Base-by-base conservation (phyloP, 2,329 filamentous ascomycete species). In the Blumeriella jaapii region DNA sequence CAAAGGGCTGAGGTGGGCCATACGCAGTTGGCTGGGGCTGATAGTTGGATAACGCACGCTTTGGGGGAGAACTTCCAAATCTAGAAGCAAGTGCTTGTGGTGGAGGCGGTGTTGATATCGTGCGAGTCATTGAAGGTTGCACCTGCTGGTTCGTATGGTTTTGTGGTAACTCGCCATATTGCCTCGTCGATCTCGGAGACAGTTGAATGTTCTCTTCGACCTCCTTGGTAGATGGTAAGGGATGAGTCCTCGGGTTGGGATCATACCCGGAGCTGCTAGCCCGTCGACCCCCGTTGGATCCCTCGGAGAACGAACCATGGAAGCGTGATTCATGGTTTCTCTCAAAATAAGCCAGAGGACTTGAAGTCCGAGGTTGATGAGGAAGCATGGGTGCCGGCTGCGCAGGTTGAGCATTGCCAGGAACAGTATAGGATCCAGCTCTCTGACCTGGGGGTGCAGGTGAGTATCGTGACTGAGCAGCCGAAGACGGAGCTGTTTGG, bases 331-430 rank as follows among this genome's bases (percentile, higher is more conserved):
- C 50, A 40, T 47, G 46, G 24, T 33, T 48, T 32, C 65, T 62
- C 52, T 78, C 74, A 39, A 75, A 78, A 46, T 79, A 72, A 5
- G 74, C 74, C 39, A 79, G 55, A 1, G 75, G 75, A 44, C 75
- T 80, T 2, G 74, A 79, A 2, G 75, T 79, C 43, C 75, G 63
- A 6, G 75, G 74, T 42, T 74, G 66, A 49, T 78, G 72, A 29
- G 71, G 61, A 25, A 77, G 58, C 23, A 47, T 31, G 8, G 48
- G 40, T 22, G 64, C 57, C 3, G 45, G 44, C 37, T 26, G 49
- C 2, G 68, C 68, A 8, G 69, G 68, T 4, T 31, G 34, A 2
- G 73, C 31, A 41, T 29, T 51, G 46, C 8, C 49, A 52, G 14
- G 52, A 45, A 15, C 56, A 24, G 29, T 47, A 49, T 13, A 40